Base-by-base conservation (phyloP, 305 asterid genomes). In the Ajuga reptans region DNA sequence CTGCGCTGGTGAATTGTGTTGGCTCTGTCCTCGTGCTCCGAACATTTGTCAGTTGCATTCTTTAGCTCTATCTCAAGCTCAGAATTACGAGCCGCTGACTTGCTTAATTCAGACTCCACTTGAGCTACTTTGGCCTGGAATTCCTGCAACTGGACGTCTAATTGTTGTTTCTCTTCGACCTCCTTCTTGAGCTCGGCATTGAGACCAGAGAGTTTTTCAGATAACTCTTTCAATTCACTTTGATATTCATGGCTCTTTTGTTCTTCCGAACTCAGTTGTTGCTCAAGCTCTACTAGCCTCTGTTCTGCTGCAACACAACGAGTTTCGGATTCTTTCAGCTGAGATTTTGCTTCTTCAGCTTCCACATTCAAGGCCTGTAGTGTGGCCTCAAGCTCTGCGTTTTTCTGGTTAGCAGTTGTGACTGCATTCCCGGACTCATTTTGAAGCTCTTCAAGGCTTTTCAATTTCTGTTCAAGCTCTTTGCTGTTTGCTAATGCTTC, bases 11-110 rank as follows among this genome's bases (percentile, higher is more conserved):
- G 86, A 9, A 80, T 77, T 10, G 74, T 84, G 21, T 78, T 82
- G 73, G 87, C 96, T 66, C 83, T 81, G 37, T 79, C 96, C 77
- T 89, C 95, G 1, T 92, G 92, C 84, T 89, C 96, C 5, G 70
- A 71, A 31, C 86, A 80, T 68, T 79, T 83, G 14, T 82, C 90
- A 2, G 53, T 17, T 16, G 67, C 80, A 71, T 64, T 83, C 86
- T 80, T 88, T 59, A 90, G 51, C 65, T 90, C 91, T n/a, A 67
- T 60, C 88, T 86, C 95, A 46, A 90, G 91, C 75, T 92, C 89
- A 27, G 90, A 80, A 54, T 67, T 77, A 63, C 84, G 85, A 41
- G 81, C 75, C 12, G 75, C 77, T 69, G 84, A 80, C 58, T 78
- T 78, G 42, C 63, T 78, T 79, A 84, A 61, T 24, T 85, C 90